phyloP scores from a whole-genome alignment of 73 alveolate genomes.

The Paramecium biaurelia region DNA sequence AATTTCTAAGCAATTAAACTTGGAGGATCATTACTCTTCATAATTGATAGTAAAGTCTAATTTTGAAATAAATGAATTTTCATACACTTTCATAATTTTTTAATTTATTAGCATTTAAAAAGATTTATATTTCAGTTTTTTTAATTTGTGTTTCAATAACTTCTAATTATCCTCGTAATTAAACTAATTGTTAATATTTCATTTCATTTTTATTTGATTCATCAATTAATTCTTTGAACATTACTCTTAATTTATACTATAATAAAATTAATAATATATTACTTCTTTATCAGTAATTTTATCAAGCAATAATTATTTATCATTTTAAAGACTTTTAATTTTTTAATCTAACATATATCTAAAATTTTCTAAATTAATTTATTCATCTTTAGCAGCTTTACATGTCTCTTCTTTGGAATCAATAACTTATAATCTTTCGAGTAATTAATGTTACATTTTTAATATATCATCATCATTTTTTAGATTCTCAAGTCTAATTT shows the following conservation, averaged over 20 bases:
- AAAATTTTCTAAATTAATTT: conserved; percentile 59
- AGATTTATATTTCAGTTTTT: conserved; percentile 57
- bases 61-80: background rate
- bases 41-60: conserved; percentile 53
- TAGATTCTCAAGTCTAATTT: conserved; percentile 57
- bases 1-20: conserved; percentile 44
- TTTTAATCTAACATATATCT: conserved; percentile 61
- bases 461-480: conserved; percentile 63
- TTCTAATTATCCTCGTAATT: conserved; percentile 50
- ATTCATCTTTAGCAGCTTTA: conserved; percentile 61
- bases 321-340: conserved; percentile 53
- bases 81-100: conserved; percentile 53
- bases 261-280: background rate
- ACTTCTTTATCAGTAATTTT: conserved; percentile 59
- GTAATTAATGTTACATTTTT: conserved; percentile 57
- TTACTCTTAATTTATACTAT: conserved; percentile 47
- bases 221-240: conserved; percentile 61
- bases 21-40: conserved; percentile 60
- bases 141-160: conserved; percentile 58
- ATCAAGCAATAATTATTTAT: conserved; percentile 48
- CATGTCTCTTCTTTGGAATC: conserved; percentile 65
- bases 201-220: conserved; percentile 62
- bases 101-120: conserved; percentile 58
- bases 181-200: conserved; percentile 37
- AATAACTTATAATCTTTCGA: conserved; percentile 63